These are phyloP conservation scores for Ambrosia artemisiifolia DNA, from an alignment of 129 eudicot genomes.

Conservation along the genomic window DNA sequence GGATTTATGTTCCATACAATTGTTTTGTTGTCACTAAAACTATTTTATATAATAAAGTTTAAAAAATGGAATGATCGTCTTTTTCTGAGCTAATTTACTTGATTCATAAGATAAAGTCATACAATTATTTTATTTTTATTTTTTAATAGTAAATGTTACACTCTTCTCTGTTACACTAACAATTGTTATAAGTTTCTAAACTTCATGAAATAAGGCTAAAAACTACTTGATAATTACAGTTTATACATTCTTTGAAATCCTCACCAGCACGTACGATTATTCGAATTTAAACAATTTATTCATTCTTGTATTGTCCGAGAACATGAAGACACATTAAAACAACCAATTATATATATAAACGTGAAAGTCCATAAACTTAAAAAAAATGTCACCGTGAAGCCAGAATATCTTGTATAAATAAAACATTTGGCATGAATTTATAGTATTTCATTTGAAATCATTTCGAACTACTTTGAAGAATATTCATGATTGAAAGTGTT, in stretches of 20 bases:
- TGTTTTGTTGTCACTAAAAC: not conserved
- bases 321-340: not conserved
- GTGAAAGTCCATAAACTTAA: not conserved
- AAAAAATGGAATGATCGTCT: too few species aligned
- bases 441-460: not conserved
- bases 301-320: not conserved
- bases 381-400: not conserved
- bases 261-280: slow-evolving; percentile 22
- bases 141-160: too few species aligned
- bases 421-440: not conserved
- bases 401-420: not conserved
- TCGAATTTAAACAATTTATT: not conserved
- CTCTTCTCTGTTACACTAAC: too few species aligned
- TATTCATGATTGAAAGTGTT: slow-evolving; percentile 45
- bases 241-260: slow-evolving; percentile 12
- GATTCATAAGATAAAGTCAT: too few species aligned
- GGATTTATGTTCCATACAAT: not conserved
- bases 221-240: not conserved
- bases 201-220: not conserved
- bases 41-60: not conserved
- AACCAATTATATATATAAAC: not conserved
- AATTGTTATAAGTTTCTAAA: not conserved
- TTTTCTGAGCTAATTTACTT: too few species aligned
- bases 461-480: slow-evolving; percentile 30
- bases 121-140: too few species aligned